Percentiles rank a stretch among this genome's conserved stretches.
Evolutionary conservation across 2,329 filamentous ascomycete genomes (phyloP).

Genomic region (Cladosporium sp.): DNA sequence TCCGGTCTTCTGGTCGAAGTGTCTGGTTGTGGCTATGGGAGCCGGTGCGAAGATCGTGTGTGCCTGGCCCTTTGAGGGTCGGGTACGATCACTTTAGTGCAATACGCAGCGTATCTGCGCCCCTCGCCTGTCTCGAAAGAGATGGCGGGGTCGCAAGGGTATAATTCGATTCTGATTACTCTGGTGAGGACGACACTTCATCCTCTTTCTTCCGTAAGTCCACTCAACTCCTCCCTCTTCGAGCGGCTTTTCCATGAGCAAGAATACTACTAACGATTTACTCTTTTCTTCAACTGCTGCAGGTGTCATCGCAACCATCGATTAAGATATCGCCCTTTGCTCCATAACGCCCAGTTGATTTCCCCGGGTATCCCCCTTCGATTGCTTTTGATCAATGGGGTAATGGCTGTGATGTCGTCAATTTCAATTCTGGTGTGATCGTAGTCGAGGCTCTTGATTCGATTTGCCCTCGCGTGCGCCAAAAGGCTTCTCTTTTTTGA

Average conservation of each 20-base stretch:
- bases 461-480: too few species aligned
- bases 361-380: too few species aligned
- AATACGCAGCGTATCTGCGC: constrained; percentile 75
- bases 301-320: too few species aligned
- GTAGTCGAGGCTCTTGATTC: too few species aligned
- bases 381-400: too few species aligned
- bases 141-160: constrained; percentile 41
- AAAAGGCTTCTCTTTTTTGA: too few species aligned
- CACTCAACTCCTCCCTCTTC: constrained; percentile 21
- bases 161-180: constrained; percentile 92
- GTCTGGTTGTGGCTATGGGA: constrained; percentile 62
- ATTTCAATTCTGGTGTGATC: too few species aligned
- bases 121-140: constrained; percentile 11
- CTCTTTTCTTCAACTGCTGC: too few species aligned
- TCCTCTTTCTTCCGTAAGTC: constrained; percentile 45
- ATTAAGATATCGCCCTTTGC: too few species aligned
- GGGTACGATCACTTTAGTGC: constrained; percentile 69
- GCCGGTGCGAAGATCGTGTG: constrained; percentile 91
- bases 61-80: constrained; percentile 29
- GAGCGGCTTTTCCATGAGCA: neutral
- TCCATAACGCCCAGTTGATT: too few species aligned
- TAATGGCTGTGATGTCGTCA: too few species aligned
- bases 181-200: constrained; percentile 73
- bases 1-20: constrained; percentile 25
- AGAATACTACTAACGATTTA: constrained; percentile 37